Percentiles rank a stretch among this genome's conserved stretches.
Conservation (phyloP, 2,329 filamentous ascomycete species). For the Arachnomyces sp. region DNA sequence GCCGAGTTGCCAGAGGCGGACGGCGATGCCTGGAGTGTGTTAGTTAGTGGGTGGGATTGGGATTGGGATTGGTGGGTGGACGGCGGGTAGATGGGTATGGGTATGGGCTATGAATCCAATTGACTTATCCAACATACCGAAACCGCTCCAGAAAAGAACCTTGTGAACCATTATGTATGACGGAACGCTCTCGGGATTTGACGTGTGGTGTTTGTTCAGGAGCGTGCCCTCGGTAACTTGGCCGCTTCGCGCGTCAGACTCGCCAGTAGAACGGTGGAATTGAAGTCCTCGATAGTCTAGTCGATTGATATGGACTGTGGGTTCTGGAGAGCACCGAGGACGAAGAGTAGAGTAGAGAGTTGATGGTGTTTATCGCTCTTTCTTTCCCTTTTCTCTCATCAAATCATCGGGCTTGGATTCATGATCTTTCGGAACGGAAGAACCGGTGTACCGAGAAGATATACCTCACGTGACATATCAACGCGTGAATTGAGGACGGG, state of each 20-base stretch:
- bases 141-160: slow-evolving; percentile 55
- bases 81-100: not conserved
- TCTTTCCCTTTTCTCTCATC: too few species aligned
- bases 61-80: not conserved
- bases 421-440: too few species aligned
- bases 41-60: slow-evolving; percentile 8
- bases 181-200: slow-evolving; percentile 15
- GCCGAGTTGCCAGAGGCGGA: slow-evolving; percentile 92
- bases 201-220: slow-evolving; percentile 13
- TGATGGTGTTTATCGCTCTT: not conserved
- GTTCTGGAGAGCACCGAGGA: not conserved
- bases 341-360: not conserved
- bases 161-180: slow-evolving; percentile 40
- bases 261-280: too few species aligned
- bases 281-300: too few species aligned
- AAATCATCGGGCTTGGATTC: too few species aligned
- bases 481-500: too few species aligned
- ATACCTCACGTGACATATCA: too few species aligned
- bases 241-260: too few species aligned
- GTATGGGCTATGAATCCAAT: not conserved
- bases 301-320: not conserved
- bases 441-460: too few species aligned
- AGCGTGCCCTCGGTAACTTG: not conserved
- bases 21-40: slow-evolving; percentile 62
- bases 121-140: slow-evolving; percentile 57